phyloP scores from a whole-genome alignment of 139 green algal genomes.

The Micractinium conductrix region DNA sequence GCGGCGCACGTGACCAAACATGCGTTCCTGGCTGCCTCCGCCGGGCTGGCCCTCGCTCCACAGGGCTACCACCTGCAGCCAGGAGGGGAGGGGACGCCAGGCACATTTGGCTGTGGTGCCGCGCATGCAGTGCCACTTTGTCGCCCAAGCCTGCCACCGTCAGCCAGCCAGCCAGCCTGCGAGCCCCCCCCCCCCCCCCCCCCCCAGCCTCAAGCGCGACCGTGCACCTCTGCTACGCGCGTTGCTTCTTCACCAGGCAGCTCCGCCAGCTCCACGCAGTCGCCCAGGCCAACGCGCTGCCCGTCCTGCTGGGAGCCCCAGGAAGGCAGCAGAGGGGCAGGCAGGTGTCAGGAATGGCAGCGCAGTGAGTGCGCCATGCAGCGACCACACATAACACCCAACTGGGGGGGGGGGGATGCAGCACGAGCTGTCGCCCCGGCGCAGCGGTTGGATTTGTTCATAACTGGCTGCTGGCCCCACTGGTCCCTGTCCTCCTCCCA shows the following conservation, averaged over 20 bases:
- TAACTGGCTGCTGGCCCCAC: too few species aligned
- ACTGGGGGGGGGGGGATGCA: too few species aligned
- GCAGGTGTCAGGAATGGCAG: too few species aligned
- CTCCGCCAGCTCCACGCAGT: neutral
- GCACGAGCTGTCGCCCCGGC: too few species aligned
- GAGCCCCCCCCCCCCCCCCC: too few species aligned
- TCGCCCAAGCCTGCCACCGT: neutral
- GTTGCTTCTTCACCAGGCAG: neutral
- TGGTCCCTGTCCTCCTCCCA: neutral
- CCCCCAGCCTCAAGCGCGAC: too few species aligned
- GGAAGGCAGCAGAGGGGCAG: too few species aligned
- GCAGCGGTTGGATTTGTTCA: too few species aligned
- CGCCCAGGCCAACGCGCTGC: neutral
- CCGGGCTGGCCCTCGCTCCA: conserved; percentile 10
- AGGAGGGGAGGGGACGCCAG: neutral
- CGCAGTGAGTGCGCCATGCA: too few species aligned
- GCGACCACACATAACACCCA: too few species aligned
- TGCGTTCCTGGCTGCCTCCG: conserved; percentile 5
- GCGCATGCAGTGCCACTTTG: neutral
- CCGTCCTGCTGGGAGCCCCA: neutral
- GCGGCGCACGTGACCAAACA: conserved; percentile 7
- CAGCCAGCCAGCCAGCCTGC: neutral
- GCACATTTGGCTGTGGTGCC: neutral
- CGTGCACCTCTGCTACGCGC: conserved; percentile 6
- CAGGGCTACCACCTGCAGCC: conserved; percentile 11